Evolutionary conservation across 2,329 filamentous ascomycete species (phyloP).

Genomic region (Fusarium agapanthi): DNA sequence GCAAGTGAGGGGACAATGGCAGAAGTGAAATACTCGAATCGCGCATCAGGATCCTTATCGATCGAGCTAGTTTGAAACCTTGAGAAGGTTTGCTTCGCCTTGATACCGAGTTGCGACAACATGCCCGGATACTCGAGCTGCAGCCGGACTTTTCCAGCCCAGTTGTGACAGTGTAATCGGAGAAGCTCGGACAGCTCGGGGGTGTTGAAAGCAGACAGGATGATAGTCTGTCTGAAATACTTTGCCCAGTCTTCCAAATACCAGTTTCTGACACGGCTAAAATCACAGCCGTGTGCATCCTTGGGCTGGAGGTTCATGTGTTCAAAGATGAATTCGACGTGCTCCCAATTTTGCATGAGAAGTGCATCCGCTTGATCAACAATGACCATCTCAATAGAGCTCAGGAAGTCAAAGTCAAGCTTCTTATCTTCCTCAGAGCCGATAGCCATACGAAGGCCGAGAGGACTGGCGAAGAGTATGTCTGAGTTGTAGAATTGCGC

Average conservation of each 20-base stretch:
- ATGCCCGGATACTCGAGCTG: slow-evolving; percentile 74
- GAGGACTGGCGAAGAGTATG: slow-evolving; percentile 88
- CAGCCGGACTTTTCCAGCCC: slow-evolving; percentile 80
- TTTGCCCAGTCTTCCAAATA: slow-evolving; percentile 89
- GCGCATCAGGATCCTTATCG: slow-evolving; percentile 80
- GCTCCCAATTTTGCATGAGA: slow-evolving; percentile 98
- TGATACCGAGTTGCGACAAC: slow-evolving; percentile 76
- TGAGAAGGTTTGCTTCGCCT: slow-evolving; percentile 87
- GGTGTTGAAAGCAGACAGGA: slow-evolving; percentile 84
- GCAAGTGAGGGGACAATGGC: slow-evolving; percentile 80
- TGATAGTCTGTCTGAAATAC: slow-evolving; percentile 84
- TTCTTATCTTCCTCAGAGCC: slow-evolving; percentile 74
- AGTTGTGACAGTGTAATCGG: slow-evolving; percentile 79
- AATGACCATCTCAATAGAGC: slow-evolving; percentile 89
- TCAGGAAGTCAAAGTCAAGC: slow-evolving; percentile 88
- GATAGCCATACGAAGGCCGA: slow-evolving; percentile 90
- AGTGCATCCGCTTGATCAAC: slow-evolving; percentile 93
- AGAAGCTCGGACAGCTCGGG: slow-evolving; percentile 87
- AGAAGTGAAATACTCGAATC: slow-evolving; percentile 90
- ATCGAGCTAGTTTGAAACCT: slow-evolving; percentile 79
- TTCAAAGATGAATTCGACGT: slow-evolving; percentile 89
- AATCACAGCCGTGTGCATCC: slow-evolving; percentile 91
- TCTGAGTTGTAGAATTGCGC: slow-evolving; percentile 96
- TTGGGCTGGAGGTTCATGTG: slow-evolving; percentile 91
- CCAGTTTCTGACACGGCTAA: slow-evolving; percentile 88